phyloP scores from a whole-genome alignment of 768 basidiomycete genomes.

The Mycena floridula region DNA sequence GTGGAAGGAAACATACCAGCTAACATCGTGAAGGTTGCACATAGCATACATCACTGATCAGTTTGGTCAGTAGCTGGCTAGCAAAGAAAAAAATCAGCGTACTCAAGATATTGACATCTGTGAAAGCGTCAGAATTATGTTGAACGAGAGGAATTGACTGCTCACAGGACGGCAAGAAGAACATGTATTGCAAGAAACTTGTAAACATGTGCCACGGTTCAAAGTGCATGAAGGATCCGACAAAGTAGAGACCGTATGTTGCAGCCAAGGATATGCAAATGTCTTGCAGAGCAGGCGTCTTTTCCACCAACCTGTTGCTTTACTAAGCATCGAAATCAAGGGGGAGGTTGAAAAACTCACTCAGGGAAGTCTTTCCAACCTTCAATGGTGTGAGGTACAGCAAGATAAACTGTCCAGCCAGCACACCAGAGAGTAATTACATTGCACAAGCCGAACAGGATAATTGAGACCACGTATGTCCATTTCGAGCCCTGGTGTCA shows the following conservation, averaged over 20 bases:
- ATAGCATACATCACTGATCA: constrained; percentile 82
- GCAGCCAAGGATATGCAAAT: constrained; percentile 77
- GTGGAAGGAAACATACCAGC: constrained; percentile 37
- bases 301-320: constrained; percentile 46
- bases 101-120: constrained; percentile 79
- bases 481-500: constrained; percentile 71
- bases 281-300: constrained; percentile 69
- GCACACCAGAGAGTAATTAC: constrained; percentile 84
- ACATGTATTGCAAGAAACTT: constrained; percentile 86
- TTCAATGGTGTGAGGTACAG: constrained; percentile 65
- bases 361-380: constrained; percentile 72
- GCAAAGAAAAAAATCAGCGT: constrained; percentile 16
- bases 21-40: constrained; percentile 88
- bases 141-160: constrained; percentile 5
- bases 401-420: constrained; percentile 83
- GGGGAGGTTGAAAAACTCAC: constrained; percentile 33
- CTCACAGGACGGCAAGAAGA: constrained; percentile 75
- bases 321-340: constrained; percentile 1
- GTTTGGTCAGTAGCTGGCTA: neutral
- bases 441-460: constrained; percentile 76
- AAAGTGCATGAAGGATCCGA: constrained; percentile 81
- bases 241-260: constrained; percentile 80
- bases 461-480: constrained; percentile 71
- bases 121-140: constrained; percentile 7
- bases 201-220: constrained; percentile 99